A percentile compares a stretch with the other conserved stretches of the same genome.
Evolutionary conservation across 1,284 basidiomycete species (phyloP).

Genomic region (Leucoagaricus sp.): DNA sequence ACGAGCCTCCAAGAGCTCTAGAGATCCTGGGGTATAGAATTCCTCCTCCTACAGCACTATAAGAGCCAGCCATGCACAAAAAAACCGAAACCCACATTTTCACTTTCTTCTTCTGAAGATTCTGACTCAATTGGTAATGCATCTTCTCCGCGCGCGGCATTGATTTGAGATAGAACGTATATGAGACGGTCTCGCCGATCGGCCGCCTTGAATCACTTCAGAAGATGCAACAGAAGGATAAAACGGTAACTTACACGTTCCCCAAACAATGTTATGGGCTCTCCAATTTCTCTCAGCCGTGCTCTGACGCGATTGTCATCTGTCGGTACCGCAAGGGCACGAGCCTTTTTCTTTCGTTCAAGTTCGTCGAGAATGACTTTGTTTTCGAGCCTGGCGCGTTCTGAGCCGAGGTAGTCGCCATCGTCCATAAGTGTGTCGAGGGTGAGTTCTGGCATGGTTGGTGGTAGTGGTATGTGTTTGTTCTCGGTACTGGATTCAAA

Average conservation of each 20-base stretch:
- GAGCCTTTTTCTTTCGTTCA: conserved; percentile 94
- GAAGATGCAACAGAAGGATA: conserved; percentile 14
- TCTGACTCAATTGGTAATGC: conserved; percentile 73
- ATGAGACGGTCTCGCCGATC: conserved; percentile 93
- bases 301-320: conserved; percentile 93
- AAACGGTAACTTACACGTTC: conserved; percentile 74
- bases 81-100: conserved; percentile 46
- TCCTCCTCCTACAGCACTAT: conserved; percentile 72
- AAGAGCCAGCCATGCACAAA: neutral
- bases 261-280: conserved; percentile 96
- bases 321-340: conserved; percentile 93
- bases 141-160: conserved; percentile 76
- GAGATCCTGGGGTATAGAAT: conserved; percentile 92
- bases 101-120: conserved; percentile 58
- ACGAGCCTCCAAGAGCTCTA: conserved; percentile 84
- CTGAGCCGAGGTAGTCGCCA: conserved; percentile 70
- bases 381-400: conserved; percentile 75
- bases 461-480: conserved; percentile 1
- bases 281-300: conserved; percentile 87
- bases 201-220: conserved; percentile 57
- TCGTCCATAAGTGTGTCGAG: conserved; percentile 75
- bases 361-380: conserved; percentile 86
- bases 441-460: conserved; percentile 68
- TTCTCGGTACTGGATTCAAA: neutral
- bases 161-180: conserved; percentile 88